Evolutionary conservation across 2,329 filamentous ascomycete genomes (phyloP).

Genomic region (Curvularia verruculosa): DNA sequence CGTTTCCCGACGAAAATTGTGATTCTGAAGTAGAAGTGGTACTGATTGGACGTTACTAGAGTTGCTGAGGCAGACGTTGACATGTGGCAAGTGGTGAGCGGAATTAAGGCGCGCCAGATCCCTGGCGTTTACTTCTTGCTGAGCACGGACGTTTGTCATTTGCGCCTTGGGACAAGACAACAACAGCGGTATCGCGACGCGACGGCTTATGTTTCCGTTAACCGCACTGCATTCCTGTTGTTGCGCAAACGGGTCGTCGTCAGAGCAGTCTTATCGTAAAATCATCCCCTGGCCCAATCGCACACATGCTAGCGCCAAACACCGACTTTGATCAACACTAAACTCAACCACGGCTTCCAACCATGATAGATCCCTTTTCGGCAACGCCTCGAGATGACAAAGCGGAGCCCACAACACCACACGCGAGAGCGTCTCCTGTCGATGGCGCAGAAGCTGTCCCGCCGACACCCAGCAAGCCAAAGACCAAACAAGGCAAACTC

Average conservation of each 20-base stretch:
- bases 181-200: background rate
- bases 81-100: background rate
- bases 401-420: constrained; percentile 3
- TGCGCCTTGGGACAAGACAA: background rate
- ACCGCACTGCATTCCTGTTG: background rate
- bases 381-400: background rate
- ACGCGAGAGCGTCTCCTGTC: background rate
- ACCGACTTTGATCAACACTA: background rate
- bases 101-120: background rate
- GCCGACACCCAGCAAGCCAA: constrained; percentile 7
- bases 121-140: background rate
- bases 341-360: background rate
- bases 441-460: background rate
- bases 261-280: background rate
- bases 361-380: background rate
- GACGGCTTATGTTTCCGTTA: background rate
- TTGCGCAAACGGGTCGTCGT: background rate
- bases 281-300: background rate
- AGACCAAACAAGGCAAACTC: background rate
- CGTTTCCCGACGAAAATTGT: background rate
- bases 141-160: background rate
- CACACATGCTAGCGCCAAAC: background rate
- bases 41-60: background rate
- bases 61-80: background rate
- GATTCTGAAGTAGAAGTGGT: background rate